Evolutionary conservation across 2,329 filamentous ascomycete species (phyloP), one percentile per base, ranked within the genome.

Genomic region (Aspergillus flavus): DNA sequence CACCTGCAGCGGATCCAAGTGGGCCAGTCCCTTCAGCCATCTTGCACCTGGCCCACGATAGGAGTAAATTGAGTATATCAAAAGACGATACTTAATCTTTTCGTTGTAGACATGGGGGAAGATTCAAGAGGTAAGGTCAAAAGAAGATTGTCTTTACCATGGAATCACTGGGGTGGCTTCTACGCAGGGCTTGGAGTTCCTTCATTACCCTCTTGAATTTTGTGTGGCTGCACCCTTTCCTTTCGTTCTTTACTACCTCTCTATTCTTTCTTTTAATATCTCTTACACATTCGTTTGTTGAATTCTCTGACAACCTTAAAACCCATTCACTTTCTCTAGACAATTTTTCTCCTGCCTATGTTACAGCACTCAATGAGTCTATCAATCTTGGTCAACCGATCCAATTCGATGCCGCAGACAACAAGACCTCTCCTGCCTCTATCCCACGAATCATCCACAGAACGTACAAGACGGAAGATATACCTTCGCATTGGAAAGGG

Each of bases 361-460:
- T 54, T 30, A 54, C 52, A 23, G 52, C 52, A 21, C 32, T 54
- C n/a, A 54, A 54, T 10, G 30, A 54, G 52, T 54, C 52, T 23
- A 54, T 54, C 30, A 36, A 6, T 23, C 52, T 36, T 23, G 52
- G 52, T 34, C 28, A 54, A 19, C 30, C 52, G 30, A 36, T 54
- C 19, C 52, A 36, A 7, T 54, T 36, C 52, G 11, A 54, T 16
- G 16, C 52, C n/a, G n/a, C 52, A 19, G 30, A 36, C 12, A 54
- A 36, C 30, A 26, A n/a, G 19, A 54, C 52, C 3, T 21, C 28
- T 16, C 52, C 30, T 32, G 19, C 30, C 32, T 36, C n/a, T 1
- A 54, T 54, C 52, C 52, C 52, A 21, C 52, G 52, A 36, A 54
- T 36, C 7, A 54, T 54, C 19, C 52, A 54, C 52, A 30, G 52